Evolutionary conservation across 2,329 filamentous ascomycete genomes (phyloP), one percentile per base, ranked within the genome.

Genomic region (Diatrype stigma): DNA sequence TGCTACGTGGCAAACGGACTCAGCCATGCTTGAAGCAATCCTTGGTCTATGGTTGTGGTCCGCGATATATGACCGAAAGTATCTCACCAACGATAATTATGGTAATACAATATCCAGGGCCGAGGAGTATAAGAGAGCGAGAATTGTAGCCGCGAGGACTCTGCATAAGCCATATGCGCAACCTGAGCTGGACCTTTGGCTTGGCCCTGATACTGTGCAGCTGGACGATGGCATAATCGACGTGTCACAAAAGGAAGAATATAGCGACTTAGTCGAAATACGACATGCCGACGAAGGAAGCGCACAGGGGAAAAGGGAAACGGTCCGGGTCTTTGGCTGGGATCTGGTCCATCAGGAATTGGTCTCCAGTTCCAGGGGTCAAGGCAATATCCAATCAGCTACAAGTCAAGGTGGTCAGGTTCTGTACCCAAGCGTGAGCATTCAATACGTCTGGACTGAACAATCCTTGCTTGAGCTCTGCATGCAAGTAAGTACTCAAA

Each of bases 1-100:
- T 21, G 14, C 45, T 2, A 32, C 17, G 22, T 58, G 57, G 58
- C 45, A 14, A 10, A 38, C 53, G 3, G 54, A 60, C 12, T 42
- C 56, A 21, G 48, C 52, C 8, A 45, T 49, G n/a, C n/a, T 60
- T 21, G 59, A 61, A 26, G 51, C 58, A 16, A 46, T 59, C 6
- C 42, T 61, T 5, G 50, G 59, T 2, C 49, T 56, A 8, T 59
- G 58, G 51, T 6, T 59, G 28, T 61, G 56, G 56, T 50, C 49
- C 10, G 21, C 58, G 10, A 22, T 49, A 6, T 22, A 40, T 17
- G 19, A 40, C 6, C 3, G 16, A 12, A 11, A 40, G 19, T 40
- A 16, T 1, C 5, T 40, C 4, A 3, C 37, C 6, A 19, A 10
- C 10, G 37, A 40, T 6, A 21, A 40, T 12, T 40, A 19, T 14